phyloP scores from a whole-genome alignment of 2,329 filamentous ascomycete species.

The Venturia oleaginea region DNA sequence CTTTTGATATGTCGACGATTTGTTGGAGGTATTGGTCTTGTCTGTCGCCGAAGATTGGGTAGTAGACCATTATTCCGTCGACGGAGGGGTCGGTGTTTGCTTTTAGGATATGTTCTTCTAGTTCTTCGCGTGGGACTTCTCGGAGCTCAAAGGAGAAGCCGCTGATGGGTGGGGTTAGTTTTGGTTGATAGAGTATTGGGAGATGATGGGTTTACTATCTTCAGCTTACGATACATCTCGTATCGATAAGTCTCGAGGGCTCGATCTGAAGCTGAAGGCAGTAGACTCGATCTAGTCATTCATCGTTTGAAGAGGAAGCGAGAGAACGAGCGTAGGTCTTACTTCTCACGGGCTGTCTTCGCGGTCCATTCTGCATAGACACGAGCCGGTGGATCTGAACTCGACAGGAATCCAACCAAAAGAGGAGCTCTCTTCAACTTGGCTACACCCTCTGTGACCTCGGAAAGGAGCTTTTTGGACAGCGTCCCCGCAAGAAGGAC shows the following conservation, averaged over 20 bases:
- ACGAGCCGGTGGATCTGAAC: constrained; percentile 78
- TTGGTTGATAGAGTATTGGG: neutral
- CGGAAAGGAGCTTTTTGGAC: constrained; percentile 67
- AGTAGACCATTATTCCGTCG: constrained; percentile 95
- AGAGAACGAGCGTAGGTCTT: no score
- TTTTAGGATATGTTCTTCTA: constrained; percentile 79
- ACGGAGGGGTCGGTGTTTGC: constrained; percentile 72
- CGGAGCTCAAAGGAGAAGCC: constrained; percentile 85
- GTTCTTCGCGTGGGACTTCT: constrained; percentile 72
- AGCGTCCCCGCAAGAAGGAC: constrained; percentile 83
- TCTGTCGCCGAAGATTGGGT: constrained; percentile 85
- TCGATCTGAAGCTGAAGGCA: no score
- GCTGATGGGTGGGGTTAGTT: constrained; percentile 3
- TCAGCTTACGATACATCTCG: no score
- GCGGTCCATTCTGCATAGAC: constrained; percentile 97
- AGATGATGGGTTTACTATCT: no score
- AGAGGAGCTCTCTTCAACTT: constrained; percentile 65
- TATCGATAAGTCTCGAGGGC: no score
- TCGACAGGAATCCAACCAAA: constrained; percentile 85
- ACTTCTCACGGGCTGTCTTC: constrained; percentile 95
- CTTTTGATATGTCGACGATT: constrained; percentile 80
- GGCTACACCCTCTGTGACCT: constrained; percentile 67
- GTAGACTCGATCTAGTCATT: no score
- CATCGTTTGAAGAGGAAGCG: no score
- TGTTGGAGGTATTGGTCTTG: constrained; percentile 96